Evolutionary conservation across 192 early-diverging fungal species (phyloP).

Genomic region (Gonapodya sp.): DNA sequence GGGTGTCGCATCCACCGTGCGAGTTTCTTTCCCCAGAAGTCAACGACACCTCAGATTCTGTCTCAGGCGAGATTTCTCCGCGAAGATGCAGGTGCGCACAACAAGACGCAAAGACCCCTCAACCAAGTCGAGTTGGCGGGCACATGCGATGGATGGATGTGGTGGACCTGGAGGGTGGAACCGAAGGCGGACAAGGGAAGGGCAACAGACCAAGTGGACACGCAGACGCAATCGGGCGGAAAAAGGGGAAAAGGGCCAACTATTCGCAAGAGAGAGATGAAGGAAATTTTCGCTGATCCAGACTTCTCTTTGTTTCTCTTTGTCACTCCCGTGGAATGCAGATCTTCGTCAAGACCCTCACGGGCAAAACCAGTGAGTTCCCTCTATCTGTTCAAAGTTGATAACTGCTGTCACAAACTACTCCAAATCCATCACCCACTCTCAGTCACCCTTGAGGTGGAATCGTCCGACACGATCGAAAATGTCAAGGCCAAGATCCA

Average conservation of each 20-base stretch:
- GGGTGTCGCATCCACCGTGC: not conserved
- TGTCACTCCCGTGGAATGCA: conserved; percentile 24
- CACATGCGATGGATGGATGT: not conserved
- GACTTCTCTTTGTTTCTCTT: not conserved
- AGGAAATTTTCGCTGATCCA: not conserved
- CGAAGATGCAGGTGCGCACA: not conserved
- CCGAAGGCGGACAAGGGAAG: too few species aligned
- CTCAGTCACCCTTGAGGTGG: conserved; percentile 37
- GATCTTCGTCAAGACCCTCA: conserved; percentile 54
- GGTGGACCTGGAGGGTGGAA: too few species aligned
- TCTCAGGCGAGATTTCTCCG: not conserved
- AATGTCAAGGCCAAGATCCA: conserved; percentile 37
- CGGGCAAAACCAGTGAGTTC: conserved; percentile 37
- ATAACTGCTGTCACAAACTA: too few species aligned
- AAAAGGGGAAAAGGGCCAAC: too few species aligned
- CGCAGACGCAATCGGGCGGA: too few species aligned
- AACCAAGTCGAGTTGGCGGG: too few species aligned
- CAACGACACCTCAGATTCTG: not conserved
- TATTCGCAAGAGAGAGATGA: too few species aligned
- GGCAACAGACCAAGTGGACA: too few species aligned
- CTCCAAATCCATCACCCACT: not conserved
- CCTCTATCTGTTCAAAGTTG: not conserved
- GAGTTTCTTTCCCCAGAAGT: too few species aligned
- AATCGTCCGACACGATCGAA: conserved; percentile 29
- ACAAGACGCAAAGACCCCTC: too few species aligned